Base-by-base conservation (phyloP, 371 early-diverging fungal species). In the Syncephalastrum monosporum region DNA sequence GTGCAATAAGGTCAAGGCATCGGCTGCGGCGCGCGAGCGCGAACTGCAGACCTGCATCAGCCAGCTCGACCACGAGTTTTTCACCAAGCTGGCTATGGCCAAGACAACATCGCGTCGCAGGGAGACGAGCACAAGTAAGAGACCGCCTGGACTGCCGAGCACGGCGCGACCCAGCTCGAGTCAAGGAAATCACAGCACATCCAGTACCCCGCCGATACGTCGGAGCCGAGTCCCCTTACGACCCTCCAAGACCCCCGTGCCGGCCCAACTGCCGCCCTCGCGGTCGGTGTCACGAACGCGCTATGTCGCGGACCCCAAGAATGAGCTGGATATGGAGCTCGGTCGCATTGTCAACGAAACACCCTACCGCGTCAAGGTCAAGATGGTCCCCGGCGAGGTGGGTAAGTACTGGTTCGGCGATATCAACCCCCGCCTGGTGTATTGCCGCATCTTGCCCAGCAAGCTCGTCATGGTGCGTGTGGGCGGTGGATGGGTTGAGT, bases 401-500 rank as follows among this genome's bases (percentile, higher is more conserved):
- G 86, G 84, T 43, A 75, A 82, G 42, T 86, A 86, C 61, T 77
- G 83, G 79, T 83, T 86, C 72, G 86, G 86, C 16, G 85, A 88
- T 25, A 61, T 74, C 17, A 79, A 84, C 46, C 82, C 84, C 23
- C 75, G 84, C 55, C 68, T 84, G 19, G 83, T 83, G 1, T 77
- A 77, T 50, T 77, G 78, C 25, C 85, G 89, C 42, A 82, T 89
- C 38, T 63, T 91, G 27, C 68, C 82, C 15, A 82, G 82, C 48
- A 77, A 83, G 15, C 71, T 82, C 62, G 89, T 91, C 21, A 88
- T 91, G 89, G 89, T 89, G 33, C 84, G 91, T 38, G 86, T 91
- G 14, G 91, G 91, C 16, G 91, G 91, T 52, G 91, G 91, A 44
- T 77, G 29, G 84, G 86, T 15, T 50, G 77, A 55, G 79, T 84